These are phyloP conservation scores for Xerophyta viscosa DNA, from an alignment of 106 monocot species.

Conservation along the genomic window DNA sequence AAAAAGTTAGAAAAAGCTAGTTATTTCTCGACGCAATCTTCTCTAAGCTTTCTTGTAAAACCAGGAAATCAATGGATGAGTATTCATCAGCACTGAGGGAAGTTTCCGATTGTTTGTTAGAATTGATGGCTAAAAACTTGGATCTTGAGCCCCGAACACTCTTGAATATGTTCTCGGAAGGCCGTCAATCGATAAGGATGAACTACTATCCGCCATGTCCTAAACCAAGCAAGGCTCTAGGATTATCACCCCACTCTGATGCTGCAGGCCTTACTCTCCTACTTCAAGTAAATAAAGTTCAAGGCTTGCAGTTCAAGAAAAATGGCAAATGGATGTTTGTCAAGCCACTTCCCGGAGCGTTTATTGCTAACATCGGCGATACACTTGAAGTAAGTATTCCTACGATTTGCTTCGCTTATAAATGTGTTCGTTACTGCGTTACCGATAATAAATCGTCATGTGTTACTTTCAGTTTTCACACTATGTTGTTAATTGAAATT, in stretches of 20 bases:
- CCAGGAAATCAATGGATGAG: conserved; percentile 25
- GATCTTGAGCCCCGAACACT: conserved; percentile 14
- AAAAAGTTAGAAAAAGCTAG: too few species aligned
- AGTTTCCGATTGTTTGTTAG: conserved; percentile 4
- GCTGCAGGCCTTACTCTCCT: conserved; percentile 22
- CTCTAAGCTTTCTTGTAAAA: background rate
- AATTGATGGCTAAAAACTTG: conserved; percentile 23
- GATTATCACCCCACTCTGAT: conserved; percentile 46
- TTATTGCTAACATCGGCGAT: conserved; percentile 49
- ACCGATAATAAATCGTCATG: too few species aligned
- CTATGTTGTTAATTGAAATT: too few species aligned
- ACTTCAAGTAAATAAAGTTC: conserved; percentile 34
- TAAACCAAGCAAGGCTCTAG: conserved; percentile 26
- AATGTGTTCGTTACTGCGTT: background rate
- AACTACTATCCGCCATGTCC: conserved; percentile 55
- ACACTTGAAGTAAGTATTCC: conserved; percentile 39
- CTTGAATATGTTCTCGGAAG: background rate
- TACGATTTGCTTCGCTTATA: background rate
- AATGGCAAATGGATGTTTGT: conserved; percentile 32
- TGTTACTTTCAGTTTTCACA: too few species aligned
- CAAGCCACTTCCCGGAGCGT: conserved; percentile 20
- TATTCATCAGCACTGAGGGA: conserved; percentile 18
- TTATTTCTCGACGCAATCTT: too few species aligned
- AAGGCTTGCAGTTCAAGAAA: conserved; percentile 42
- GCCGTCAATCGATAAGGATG: conserved; percentile 30